Evolutionary conservation across 225 moss, liverwort and hornwort genomes (phyloP).

Genomic region (Sphagnum contortum): DNA sequence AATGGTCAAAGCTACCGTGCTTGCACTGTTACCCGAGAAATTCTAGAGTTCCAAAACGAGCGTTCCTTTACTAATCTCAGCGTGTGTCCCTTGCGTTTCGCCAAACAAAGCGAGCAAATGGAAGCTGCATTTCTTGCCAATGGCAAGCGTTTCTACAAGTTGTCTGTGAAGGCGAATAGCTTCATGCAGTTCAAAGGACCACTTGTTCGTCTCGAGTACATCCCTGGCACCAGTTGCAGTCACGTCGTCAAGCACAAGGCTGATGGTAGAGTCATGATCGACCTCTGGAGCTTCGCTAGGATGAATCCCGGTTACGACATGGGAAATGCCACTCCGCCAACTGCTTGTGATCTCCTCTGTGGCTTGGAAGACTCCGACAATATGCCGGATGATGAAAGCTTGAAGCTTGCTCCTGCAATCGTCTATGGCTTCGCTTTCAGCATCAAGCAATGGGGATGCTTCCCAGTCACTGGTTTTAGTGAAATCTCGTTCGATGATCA

Average conservation of each 20-base stretch:
- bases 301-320: constrained; percentile 51
- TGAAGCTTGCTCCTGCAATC: constrained; percentile 53
- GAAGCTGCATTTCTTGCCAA: constrained; percentile 31
- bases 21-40: neutral
- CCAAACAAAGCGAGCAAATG: constrained; percentile 10
- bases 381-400: constrained; percentile 28
- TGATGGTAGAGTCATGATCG: constrained; percentile 59
- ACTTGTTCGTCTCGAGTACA: neutral
- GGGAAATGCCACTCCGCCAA: constrained; percentile 29
- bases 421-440: constrained; percentile 63
- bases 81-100: constrained; percentile 26
- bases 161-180: constrained; percentile 8
- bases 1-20: constrained; percentile 33
- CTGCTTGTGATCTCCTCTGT: neutral
- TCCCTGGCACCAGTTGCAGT: neutral
- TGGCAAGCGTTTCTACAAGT: constrained; percentile 28
- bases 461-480: constrained; percentile 37
- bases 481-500: constrained; percentile 44
- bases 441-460: constrained; percentile 60
- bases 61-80: constrained; percentile 17
- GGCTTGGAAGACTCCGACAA: constrained; percentile 1
- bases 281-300: constrained; percentile 48
- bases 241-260: constrained; percentile 36
- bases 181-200: constrained; percentile 41
- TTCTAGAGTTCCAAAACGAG: constrained; percentile 26